Evolutionary conservation across 2,329 filamentous ascomycete species (phyloP), one percentile per base, ranked within the genome.

Genomic region (Conoideocrella luteorostrata): DNA sequence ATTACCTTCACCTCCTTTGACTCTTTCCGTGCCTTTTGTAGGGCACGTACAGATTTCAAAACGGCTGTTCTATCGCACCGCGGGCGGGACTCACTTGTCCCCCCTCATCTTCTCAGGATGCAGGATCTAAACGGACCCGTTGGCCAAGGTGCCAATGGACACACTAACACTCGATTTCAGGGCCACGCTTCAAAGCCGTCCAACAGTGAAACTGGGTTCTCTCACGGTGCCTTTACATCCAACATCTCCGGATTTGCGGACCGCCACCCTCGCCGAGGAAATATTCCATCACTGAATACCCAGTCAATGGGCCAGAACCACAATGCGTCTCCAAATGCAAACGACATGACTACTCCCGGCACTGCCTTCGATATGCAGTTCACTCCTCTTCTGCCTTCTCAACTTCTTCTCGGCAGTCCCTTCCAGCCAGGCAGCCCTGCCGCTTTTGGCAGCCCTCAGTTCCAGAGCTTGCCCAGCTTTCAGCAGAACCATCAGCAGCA

Each of bases 291-390:
- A 51, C 95, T 97, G 70, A 96, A 96, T 66, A 96, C 93, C 18
- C 82, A 85, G 59, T 72, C 80, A 50, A 75, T 85, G 64, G 64
- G 57, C 53, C 72, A 65, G 47, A 52, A 52, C n/a, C 62, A 64
- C 47, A 52, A 57, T 46, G 48, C 52, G 13, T 54, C 59, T 29
- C 75, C 77, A 57, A 80, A 75, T 62, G 72, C 69, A 47, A 78
- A 76, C 56, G 89, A 95, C 52, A 80, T 95, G 79, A 75, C 85
- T 53, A 91, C 86, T 20, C 90, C 93, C 13, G 89, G 86, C 34
- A 91, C 88, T 41, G 88, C 79, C 34, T 95, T 89, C 61, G 93
- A 97, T 61, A 96, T 97, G 91, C 93, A 97, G 69, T 97, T 96
- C 67, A 96, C 93, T 10, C 91, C 93, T 52, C 77, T 98, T 52